phyloP scores from a whole-genome alignment of 257 asterid genomes.

The Ilex aquifolium region DNA sequence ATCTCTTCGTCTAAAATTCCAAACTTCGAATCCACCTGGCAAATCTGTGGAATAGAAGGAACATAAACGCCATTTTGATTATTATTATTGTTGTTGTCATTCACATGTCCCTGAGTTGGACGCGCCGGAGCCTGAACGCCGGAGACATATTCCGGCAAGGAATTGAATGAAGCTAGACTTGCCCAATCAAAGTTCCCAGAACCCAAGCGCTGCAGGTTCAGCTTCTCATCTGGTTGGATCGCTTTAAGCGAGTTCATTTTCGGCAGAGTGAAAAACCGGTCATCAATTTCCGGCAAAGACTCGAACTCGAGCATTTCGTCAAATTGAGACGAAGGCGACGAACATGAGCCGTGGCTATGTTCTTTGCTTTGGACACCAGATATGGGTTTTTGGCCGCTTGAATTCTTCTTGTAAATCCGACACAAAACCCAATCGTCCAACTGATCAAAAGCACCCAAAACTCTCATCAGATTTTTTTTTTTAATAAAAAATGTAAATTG shows the following conservation, averaged over 20 bases:
- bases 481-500: too few species aligned
- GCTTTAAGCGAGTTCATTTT: conserved; percentile 31
- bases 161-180: conserved; percentile 42
- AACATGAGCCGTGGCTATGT: conserved; percentile 46
- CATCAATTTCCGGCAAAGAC: conserved; percentile 55
- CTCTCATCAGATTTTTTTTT: too few species aligned
- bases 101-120: conserved; percentile 12
- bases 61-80: conserved; percentile 22
- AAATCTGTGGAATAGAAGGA: conserved; percentile 18
- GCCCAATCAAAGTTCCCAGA: conserved; percentile 79
- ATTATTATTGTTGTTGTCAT: conserved; percentile 10
- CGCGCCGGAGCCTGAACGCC: conserved; percentile 9
- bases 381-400: conserved; percentile 29
- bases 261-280: conserved; percentile 35
- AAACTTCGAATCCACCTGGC: conserved; percentile 1
- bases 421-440: conserved; percentile 86
- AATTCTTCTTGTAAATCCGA: conserved; percentile 65
- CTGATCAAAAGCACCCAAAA: conserved; percentile 14
- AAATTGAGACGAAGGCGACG: conserved; percentile 64
- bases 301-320: conserved; percentile 62
- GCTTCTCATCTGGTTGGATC: conserved; percentile 23
- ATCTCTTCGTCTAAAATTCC: conserved; percentile 38
- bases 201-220: conserved; percentile 43
- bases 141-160: conserved; percentile 28
- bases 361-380: conserved; percentile 37